Evolutionary conservation across 345 rosid species (phyloP).

Genomic region (Dipteronia sinensis): DNA sequence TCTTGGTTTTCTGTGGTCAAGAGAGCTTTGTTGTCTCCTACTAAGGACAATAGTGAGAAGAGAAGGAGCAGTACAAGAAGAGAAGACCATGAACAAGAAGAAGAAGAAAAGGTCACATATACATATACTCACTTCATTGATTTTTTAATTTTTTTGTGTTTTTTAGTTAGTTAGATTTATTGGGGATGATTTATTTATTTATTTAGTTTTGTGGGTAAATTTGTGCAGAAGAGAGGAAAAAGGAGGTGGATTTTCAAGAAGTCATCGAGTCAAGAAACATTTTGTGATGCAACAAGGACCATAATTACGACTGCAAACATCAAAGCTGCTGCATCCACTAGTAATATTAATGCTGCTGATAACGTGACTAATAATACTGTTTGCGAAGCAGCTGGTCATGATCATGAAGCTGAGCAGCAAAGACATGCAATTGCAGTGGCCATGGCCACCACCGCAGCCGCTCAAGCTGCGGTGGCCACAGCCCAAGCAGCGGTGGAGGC

Average conservation of each 20-base stretch:
- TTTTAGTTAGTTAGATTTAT: too few species aligned
- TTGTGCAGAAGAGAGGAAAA: conserved; percentile 68
- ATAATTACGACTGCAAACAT: conserved; percentile 18
- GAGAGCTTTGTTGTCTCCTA: conserved; percentile 68
- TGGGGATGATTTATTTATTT: neutral
- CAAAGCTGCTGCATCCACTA: conserved; percentile 25
- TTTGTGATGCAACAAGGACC: conserved; percentile 30
- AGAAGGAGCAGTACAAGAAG: conserved; percentile 49
- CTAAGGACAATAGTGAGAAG: conserved; percentile 41
- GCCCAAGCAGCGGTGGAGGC: conserved; percentile 63
- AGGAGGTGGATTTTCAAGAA: conserved; percentile 72
- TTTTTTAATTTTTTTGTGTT: too few species aligned
- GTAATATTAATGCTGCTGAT: conserved; percentile 6
- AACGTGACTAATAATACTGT: neutral
- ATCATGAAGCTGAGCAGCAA: conserved; percentile 25
- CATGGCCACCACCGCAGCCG: conserved; percentile 55
- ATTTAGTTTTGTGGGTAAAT: conserved; percentile 9
- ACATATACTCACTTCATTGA: neutral
- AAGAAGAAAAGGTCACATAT: conserved; percentile 49
- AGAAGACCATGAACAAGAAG: conserved; percentile 51
- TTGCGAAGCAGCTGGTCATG: conserved; percentile 20
- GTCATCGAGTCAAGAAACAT: conserved; percentile 40
- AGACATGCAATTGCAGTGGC: conserved; percentile 57
- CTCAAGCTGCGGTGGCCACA: conserved; percentile 61
- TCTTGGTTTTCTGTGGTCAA: conserved; percentile 76